Evolutionary conservation across 306 rosid species (phyloP).

Genomic region (Quercus suber): DNA sequence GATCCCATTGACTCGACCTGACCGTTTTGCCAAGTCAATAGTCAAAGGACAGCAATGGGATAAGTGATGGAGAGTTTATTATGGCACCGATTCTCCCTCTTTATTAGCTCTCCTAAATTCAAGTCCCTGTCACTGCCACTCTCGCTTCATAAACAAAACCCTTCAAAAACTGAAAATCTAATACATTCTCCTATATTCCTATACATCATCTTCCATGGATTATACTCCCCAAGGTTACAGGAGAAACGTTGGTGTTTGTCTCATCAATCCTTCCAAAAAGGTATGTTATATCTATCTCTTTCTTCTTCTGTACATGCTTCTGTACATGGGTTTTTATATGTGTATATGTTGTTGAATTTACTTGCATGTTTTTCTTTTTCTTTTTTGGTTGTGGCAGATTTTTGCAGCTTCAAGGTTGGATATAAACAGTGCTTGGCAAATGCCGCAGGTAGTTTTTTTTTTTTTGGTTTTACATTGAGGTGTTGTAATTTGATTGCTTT

Average conservation of each 20-base stretch:
- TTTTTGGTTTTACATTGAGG: background rate
- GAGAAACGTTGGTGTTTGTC: constrained; percentile 76
- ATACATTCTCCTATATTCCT: background rate
- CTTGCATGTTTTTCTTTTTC: background rate
- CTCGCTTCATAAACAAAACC: background rate
- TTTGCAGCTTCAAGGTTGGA: constrained; percentile 86
- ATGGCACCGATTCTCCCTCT: too few relatives aligned
- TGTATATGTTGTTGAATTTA: background rate
- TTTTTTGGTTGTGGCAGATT: constrained; percentile 13
- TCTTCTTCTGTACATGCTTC: background rate
- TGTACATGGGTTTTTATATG: background rate
- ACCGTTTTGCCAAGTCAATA: too few relatives aligned
- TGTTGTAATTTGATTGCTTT: background rate
- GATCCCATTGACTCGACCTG: too few relatives aligned
- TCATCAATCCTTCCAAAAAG: constrained; percentile 66
- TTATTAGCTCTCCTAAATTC: background rate
- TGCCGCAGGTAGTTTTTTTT: constrained; percentile 71
- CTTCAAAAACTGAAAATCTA: background rate
- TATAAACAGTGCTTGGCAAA: constrained; percentile 80
- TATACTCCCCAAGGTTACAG: constrained; percentile 81
- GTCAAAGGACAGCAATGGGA: too few relatives aligned
- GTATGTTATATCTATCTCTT: constrained; percentile 12
- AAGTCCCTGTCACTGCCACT: constrained; percentile 21
- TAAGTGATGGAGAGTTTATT: too few relatives aligned
- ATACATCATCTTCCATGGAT: constrained; percentile 53